Conservation (phyloP, 352 stramenopile species). For the Pythium dissotocum region DNA sequence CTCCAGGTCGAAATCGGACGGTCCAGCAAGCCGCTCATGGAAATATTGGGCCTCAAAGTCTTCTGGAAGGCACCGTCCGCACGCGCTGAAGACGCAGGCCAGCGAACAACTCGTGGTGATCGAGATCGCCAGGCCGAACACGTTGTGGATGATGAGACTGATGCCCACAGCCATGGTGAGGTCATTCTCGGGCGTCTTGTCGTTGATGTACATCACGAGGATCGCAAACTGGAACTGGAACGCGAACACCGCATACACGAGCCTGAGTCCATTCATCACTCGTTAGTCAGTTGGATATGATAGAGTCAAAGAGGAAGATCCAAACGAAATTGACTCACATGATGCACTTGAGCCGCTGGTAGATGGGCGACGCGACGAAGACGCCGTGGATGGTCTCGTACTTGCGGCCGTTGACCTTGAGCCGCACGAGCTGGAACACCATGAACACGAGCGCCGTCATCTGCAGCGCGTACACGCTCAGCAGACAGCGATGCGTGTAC, state of each 20-base stretch:
- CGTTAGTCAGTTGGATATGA: not conserved
- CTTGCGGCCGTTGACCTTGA: slow-evolving; percentile 56
- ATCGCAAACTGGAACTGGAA: slow-evolving; percentile 48
- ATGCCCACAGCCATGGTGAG: no score
- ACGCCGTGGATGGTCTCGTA: slow-evolving; percentile 65
- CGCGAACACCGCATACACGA: slow-evolving; percentile 65
- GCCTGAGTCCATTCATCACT: slow-evolving; percentile 15
- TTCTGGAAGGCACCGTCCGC: no score
- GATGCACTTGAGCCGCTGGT: slow-evolving; percentile 67
- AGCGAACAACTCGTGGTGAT: no score
- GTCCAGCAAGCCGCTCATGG: not conserved
- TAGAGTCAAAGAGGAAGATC: not conserved
- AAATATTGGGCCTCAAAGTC: not conserved
- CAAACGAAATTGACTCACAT: slow-evolving; percentile 33
- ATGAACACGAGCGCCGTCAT: slow-evolving; percentile 57
- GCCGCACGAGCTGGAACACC: slow-evolving; percentile 38
- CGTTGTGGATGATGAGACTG: no score
- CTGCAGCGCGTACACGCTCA: slow-evolving; percentile 45
- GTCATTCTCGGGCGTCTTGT: not conserved
- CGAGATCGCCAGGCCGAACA: no score
- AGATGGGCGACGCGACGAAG: slow-evolving; percentile 65
- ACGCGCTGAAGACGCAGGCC: no score
- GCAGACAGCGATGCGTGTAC: no score
- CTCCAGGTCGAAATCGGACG: no score
- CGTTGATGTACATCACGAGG: not conserved